Base-by-base conservation (phyloP, 768 basidiomycete genomes). In the Hericium rajendrae region DNA sequence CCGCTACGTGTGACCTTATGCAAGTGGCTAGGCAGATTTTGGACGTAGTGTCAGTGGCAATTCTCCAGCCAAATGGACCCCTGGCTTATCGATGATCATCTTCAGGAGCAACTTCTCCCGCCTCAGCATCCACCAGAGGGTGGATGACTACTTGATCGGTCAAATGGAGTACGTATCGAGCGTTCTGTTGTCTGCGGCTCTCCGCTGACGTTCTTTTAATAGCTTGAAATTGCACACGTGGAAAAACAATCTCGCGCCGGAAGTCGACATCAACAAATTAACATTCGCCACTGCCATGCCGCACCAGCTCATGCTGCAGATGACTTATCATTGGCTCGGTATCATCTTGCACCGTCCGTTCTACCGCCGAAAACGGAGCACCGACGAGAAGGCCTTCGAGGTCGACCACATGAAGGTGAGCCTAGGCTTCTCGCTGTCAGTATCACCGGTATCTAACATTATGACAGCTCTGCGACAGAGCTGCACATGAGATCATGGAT, bases 331-430 rank as follows among this genome's bases (percentile, higher is more conserved):
- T 26, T 63, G 62, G 62, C 15, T 63, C 6, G 24, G 20, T 13
- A 63, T 63, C 32, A 53, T 63, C 28, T 57, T 63, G 41, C 62
- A 63, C 10, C 62, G 62, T 1, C 62, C 62, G 12, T 63, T 57
- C 54, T 63, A 62, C 43, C 62, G 62, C 15, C 60, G 60, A 3
- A 53, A 40, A 24, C 54, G 52, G 32, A 48, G 6, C 37, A 51
- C 56, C 9, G 59, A 62, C 40, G 40, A 38, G 11, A 50, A 51
- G 13, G 46, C 26, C 18, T 40, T 26, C 39, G 55, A 53, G 22
- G 40, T 53, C 41, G 62, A 63, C 24, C 62, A 63, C 51, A 38
- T 59, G 6, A 61, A 61, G 57, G 62, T 61, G n/a, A 2, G 57
- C 12, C 15, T 24, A 18, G 18, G 38, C 11, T 8, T 4, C 6